Conservation (phyloP, 805 yeast genomes). For the Starmera amethionina region DNA sequence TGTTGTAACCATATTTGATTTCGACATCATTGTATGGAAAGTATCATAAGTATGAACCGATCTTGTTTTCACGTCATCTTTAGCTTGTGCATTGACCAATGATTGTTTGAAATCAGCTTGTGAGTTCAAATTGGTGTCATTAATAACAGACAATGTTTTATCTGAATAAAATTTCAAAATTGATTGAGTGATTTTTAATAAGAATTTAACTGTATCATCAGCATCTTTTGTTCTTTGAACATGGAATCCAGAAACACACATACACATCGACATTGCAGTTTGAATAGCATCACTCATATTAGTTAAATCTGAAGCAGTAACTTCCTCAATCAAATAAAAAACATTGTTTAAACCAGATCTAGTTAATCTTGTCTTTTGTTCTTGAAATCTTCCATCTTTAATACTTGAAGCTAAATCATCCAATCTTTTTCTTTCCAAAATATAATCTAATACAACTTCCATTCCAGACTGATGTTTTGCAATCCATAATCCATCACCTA, state of each 20-base stretch:
- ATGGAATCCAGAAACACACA: slow-evolving; percentile 57
- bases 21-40: slow-evolving; percentile 62
- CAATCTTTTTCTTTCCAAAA: slow-evolving; percentile 84
- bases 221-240: slow-evolving; percentile 59
- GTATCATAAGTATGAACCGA: slow-evolving; percentile 38
- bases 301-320: slow-evolving; percentile 33
- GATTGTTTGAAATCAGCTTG: slow-evolving; percentile 40
- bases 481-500: slow-evolving; percentile 89
- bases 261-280: slow-evolving; percentile 65
- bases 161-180: slow-evolving; percentile 29
- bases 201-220: slow-evolving; percentile 63
- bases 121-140: slow-evolving; percentile 36
- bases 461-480: slow-evolving; percentile 55
- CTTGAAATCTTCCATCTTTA: slow-evolving; percentile 79
- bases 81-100: slow-evolving; percentile 31
- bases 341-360: slow-evolving; percentile 59
- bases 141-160: slow-evolving; percentile 37
- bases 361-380: slow-evolving; percentile 72
- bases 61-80: slow-evolving; percentile 24
- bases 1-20: slow-evolving; percentile 59
- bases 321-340: slow-evolving; percentile 76
- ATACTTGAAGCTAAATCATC: slow-evolving; percentile 81
- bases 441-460: slow-evolving; percentile 65
- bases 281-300: slow-evolving; percentile 54
- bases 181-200: slow-evolving; percentile 37